Base-by-base conservation (phyloP, 257 asterid species). In the Primulina eburnea region DNA sequence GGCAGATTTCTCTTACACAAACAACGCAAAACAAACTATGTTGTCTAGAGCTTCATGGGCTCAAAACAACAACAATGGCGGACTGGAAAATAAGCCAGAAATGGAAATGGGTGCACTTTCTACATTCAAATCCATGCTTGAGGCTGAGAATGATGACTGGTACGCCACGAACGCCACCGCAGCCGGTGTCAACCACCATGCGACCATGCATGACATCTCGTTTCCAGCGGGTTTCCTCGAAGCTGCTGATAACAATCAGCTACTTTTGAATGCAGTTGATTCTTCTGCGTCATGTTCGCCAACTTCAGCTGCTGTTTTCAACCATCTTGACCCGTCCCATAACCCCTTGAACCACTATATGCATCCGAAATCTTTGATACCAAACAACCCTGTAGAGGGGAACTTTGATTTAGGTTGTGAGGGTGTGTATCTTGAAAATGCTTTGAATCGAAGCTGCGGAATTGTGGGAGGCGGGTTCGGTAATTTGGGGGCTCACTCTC, bases 41-140 rank as follows among this genome's bases (percentile, higher is more conserved):
- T 37, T 92, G 62, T 84, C 92, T 5, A 50, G 57, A 50, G 56
- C 81, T 71, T 73, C 88, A 6, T 89, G 96, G 94, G 76, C 77
- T 69, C 88, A 79, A 35, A 82, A 62, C 62, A 67, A 62, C 62
- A 67, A 16, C 60, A 50, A 50, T 33, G 86, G 69, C 9, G 81
- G 38, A 0, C 2, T 71, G 35, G 73, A 61, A 17, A 76, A 70
- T 76, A 82, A 81, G 37, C 79, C 82, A 21, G 89, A 84, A 16
- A 70, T 81, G 76, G 96, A 85, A 68, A 81, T 85, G 71, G 89
- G 82, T 29, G 65, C 85, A 4, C 83, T 87, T 16, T 81, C 95
- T 18, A 73, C 89, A 2, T 88, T 93, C 80, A 90, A 86, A 61
- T 87, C 96, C 71, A 89, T 93, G 86, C 89, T 90, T 16, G 96